Conservation (phyloP, 1,284 basidiomycete species). For the Somion occarium region DNA sequence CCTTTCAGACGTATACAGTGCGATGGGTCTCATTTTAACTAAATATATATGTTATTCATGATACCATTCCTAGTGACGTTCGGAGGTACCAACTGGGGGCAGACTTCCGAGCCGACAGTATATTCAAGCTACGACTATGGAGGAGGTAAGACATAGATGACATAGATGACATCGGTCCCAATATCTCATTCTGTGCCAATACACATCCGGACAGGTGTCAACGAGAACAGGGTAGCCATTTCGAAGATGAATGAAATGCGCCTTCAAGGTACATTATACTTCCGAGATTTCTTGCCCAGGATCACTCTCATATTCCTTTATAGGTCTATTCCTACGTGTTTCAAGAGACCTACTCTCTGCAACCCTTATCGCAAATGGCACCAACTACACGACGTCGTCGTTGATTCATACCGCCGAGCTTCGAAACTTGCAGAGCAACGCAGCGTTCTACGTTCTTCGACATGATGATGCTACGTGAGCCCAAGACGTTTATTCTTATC, state of each 20-base stretch:
- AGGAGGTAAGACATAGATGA: no score
- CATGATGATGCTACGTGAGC: constrained; percentile 42
- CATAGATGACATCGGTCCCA: not conserved
- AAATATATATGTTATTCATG: no score
- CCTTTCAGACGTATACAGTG: no score
- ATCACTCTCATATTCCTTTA: no score
- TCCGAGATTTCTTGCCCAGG: not conserved
- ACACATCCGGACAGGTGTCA: no score
- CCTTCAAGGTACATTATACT: constrained; percentile 42
- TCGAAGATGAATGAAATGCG: constrained; percentile 55
- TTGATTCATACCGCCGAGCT: constrained; percentile 45
- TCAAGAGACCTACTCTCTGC: constrained; percentile 40
- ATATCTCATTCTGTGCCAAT: no score
- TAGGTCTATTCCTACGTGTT: constrained; percentile 45
- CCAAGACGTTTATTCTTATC: no score
- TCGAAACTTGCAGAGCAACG: constrained; percentile 38
- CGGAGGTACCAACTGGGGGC: constrained; percentile 49
- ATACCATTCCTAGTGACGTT: constrained; percentile 44
- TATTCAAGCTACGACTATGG: constrained; percentile 48
- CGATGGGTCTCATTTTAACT: no score
- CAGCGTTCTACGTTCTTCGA: constrained; percentile 48
- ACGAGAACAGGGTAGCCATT: constrained; percentile 44
- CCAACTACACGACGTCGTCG: constrained; percentile 38
- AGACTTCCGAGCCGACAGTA: constrained; percentile 42
- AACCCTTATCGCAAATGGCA: constrained; percentile 38